Evolutionary conservation across 1,284 basidiomycete genomes (phyloP), one percentile per base, ranked within the genome.

Genomic region (Boletus calvinii): DNA sequence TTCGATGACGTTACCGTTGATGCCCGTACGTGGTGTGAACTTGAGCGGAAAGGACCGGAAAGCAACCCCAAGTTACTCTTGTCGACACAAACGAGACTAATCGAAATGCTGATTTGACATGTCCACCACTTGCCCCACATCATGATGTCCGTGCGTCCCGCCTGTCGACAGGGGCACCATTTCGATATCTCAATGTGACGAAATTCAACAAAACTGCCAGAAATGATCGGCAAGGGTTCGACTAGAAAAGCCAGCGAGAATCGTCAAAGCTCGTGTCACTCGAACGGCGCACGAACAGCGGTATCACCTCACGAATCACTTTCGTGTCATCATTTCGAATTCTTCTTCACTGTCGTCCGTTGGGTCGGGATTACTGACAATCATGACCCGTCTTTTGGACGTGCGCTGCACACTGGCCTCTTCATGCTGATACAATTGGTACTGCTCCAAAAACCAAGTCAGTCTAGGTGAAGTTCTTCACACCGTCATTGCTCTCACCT

Each of bases 301-400:
- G n/a, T 35, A 18, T 52, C 26, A 40, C 31, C 38, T 48, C 53
- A 26, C 34, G 30, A 10, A 20, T 59, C 38, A 56, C 42, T 45
- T 56, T 46, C 51, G 42, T 38, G 36, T n/a, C 50, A 50, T 51
- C 50, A 59, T 32, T 1, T 69, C 62, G 10, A 53, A 39, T 45
- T 68, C 67, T 38, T 34, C 54, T 18, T 65, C 67, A 46, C 66
- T 59, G 22, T 70, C 63, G 29, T 60, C 65, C 10, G 53, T 17
- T 18, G 64, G 61, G 44, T 70, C 64, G 1, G 63, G 69, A 46
- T 66, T 70, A 22, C 42, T 69, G 31, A 67, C 49, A 40, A 65
- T 26, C 67, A 63, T 62, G 36, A 65, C 54, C 41, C 66, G 59
- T 52, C 66, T 62, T 50, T 29, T 63, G 11, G 48, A 41, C 26